A percentile compares a stretch with the other conserved stretches of the same genome.
phyloP scores from a whole-genome alignment of 2,329 filamentous ascomycete genomes.

The Fusarium mundagurra region DNA sequence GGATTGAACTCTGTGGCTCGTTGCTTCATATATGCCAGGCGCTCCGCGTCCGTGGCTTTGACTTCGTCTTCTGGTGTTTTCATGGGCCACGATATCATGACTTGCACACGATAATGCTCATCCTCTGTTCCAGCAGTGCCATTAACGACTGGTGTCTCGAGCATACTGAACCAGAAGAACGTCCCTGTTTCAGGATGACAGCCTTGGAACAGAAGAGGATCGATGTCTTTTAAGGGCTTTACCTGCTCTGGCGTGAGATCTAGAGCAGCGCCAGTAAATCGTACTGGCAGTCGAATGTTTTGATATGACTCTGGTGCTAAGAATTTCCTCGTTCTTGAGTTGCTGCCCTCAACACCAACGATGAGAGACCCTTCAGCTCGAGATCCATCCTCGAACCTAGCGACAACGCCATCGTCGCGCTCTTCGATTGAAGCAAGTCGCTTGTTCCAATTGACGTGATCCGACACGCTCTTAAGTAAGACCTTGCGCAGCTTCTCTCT shows the following conservation, averaged over 20 bases:
- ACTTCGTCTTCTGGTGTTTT: constrained; percentile 1
- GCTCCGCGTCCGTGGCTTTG: not conserved
- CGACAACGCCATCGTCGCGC: not conserved
- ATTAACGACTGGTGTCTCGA: not conserved
- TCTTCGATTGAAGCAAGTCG: constrained; percentile 5
- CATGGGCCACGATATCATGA: constrained; percentile 13
- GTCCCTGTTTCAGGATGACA: not conserved
- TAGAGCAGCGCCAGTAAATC: not conserved
- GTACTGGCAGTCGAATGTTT: not conserved
- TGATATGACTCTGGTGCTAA: not conserved
- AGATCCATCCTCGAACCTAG: not conserved
- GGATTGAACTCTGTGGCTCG: not conserved
- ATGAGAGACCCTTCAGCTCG: not conserved
- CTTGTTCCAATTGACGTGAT: not conserved
- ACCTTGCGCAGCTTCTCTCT: constrained; percentile 10
- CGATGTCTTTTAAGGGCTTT: not conserved
- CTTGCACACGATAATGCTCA: not conserved
- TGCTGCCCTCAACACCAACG: constrained; percentile 8
- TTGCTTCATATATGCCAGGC: constrained; percentile 7
- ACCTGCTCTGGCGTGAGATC: constrained; percentile 9
- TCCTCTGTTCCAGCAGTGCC: not conserved
- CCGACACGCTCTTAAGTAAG: not conserved
- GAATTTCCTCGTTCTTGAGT: constrained; percentile 1
- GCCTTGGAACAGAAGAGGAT: constrained; percentile 10
- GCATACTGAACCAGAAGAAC: constrained; percentile 13